Evolutionary conservation across 495 filamentous ascomycete species (phyloP).

Genomic region (Daldinia childiae): DNA sequence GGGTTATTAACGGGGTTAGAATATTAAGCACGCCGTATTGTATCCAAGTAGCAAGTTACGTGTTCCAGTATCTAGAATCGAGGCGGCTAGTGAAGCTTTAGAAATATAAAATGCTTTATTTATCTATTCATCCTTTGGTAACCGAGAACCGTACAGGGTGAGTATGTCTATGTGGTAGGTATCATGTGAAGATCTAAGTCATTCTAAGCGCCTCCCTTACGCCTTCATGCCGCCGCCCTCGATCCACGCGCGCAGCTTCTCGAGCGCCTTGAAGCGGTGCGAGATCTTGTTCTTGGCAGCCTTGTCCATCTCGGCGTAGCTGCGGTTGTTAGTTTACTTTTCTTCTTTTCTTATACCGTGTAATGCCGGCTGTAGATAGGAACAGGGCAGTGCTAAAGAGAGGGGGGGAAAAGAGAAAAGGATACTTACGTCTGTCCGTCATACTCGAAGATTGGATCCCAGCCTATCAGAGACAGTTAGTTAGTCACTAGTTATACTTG

Average conservation of each 20-base stretch:
- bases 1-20: too few species aligned
- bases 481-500: not conserved
- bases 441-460: conserved; percentile 97
- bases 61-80: too few species aligned
- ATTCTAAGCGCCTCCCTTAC: conserved; percentile 12
- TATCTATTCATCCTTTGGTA: too few species aligned
- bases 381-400: too few species aligned
- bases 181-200: too few species aligned
- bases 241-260: conserved; percentile 87
- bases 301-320: conserved; percentile 95
- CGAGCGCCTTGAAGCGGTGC: conserved; percentile 85
- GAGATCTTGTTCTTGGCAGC: conserved; percentile 91
- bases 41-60: too few species aligned
- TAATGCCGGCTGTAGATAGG: too few species aligned
- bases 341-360: not conserved
- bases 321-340: conserved; percentile 38
- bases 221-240: conserved; percentile 55
- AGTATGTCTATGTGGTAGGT: too few species aligned
- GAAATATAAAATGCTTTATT: too few species aligned
- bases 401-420: not conserved
- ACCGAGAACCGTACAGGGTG: too few species aligned
- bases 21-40: too few species aligned
- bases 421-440: conserved; percentile 80
- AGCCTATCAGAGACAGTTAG: conserved; percentile 62
- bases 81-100: too few species aligned